These are phyloP conservation scores for Cyberlindnera nakhonratchasimensis DNA, from an alignment of 805 yeast genomes.

Conservation along the genomic window DNA sequence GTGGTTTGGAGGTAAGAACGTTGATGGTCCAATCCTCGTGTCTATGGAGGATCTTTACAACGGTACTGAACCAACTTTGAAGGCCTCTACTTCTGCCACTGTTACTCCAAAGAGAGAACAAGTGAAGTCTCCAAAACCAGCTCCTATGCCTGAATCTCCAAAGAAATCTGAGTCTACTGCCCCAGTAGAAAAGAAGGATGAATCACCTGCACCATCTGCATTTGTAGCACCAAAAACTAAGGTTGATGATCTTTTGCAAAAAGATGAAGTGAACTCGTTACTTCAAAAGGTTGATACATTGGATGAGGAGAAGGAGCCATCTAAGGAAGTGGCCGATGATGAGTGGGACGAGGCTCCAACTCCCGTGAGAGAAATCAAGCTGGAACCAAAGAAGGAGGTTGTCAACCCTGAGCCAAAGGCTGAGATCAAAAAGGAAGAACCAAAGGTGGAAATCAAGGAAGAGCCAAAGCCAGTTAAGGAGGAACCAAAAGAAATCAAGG, in stretches of 20 bases:
- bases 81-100: slow-evolving; percentile 35
- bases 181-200: slow-evolving; percentile 22
- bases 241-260: slow-evolving; percentile 46
- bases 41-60: slow-evolving; percentile 76
- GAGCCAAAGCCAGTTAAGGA: slow-evolving; percentile 14
- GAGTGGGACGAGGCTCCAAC: slow-evolving; percentile 34
- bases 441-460: slow-evolving; percentile 16
- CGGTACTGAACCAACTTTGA: slow-evolving; percentile 54
- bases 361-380: slow-evolving; percentile 10
- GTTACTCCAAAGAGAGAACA: slow-evolving; percentile 16
- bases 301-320: slow-evolving; percentile 33
- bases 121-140: slow-evolving; percentile 17
- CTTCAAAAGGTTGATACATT: slow-evolving; percentile 39
- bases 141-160: slow-evolving; percentile 8
- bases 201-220: slow-evolving; percentile 17
- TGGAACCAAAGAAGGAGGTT: slow-evolving; percentile 7
- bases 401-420: slow-evolving; percentile 21
- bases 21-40: slow-evolving; percentile 78
- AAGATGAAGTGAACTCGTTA: slow-evolving; percentile 40
- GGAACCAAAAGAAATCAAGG: slow-evolving; percentile 19
- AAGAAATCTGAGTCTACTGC: slow-evolving; percentile 20
- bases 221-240: slow-evolving; percentile 38
- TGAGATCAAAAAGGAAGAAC: slow-evolving; percentile 9
- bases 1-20: slow-evolving; percentile 73
- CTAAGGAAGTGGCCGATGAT: slow-evolving; percentile 15